Percentiles rank a stretch among this genome's conserved stretches.
These are phyloP conservation scores for Rhizopus arrhizus DNA, from an alignment of 371 early-diverging fungal genomes.

Conservation along the genomic window DNA sequence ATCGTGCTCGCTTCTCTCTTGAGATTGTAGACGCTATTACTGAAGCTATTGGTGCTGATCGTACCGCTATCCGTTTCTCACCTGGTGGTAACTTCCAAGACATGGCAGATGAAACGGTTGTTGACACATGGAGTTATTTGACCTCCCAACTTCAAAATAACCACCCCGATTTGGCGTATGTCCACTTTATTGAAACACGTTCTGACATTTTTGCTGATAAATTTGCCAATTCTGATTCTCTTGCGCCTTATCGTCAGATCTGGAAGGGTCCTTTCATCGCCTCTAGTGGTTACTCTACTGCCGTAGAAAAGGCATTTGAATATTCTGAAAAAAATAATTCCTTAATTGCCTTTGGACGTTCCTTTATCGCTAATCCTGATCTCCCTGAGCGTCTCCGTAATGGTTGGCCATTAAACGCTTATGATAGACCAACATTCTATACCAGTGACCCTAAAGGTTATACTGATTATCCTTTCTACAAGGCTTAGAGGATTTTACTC, in stretches of 20 bases:
- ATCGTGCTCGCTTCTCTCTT: conserved; percentile 67
- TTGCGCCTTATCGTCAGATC: conserved; percentile 32
- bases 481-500: background rate
- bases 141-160: conserved; percentile 23
- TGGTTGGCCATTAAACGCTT: conserved; percentile 8
- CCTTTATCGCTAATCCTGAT: conserved; percentile 32
- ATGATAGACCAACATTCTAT: conserved; percentile 25
- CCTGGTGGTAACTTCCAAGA: conserved; percentile 29
- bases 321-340: conserved; percentile 14
- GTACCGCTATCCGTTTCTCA: conserved; percentile 31
- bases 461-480: conserved; percentile 18
- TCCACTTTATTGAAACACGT: conserved; percentile 39
- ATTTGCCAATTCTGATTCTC: background rate
- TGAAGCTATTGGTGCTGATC: conserved; percentile 28
- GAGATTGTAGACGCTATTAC: conserved; percentile 61
- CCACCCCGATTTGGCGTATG: conserved; percentile 31
- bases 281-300: conserved; percentile 33
- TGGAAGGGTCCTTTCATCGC: conserved; percentile 42
- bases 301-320: conserved; percentile 12
- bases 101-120: conserved; percentile 32
- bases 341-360: conserved; percentile 26
- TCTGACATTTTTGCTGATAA: conserved; percentile 16
- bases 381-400: conserved; percentile 20
- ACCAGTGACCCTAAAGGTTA: conserved; percentile 24
- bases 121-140: conserved; percentile 34